phyloP scores from a whole-genome alignment of 352 stramenopile species.

The Thalassiosira allenii region DNA sequence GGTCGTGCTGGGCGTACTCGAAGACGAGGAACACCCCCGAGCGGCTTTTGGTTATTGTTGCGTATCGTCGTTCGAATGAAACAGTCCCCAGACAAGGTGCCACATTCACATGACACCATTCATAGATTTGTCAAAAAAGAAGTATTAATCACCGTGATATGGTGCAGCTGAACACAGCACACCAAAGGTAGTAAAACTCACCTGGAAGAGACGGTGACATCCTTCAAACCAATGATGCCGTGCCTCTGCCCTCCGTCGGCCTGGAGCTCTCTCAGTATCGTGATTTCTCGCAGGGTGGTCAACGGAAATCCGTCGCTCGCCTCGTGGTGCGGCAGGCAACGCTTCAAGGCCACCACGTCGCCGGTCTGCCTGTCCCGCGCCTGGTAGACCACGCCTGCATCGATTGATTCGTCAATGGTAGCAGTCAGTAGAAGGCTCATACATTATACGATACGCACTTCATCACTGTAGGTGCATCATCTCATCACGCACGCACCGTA shows the following conservation, averaged over 20 bases:
- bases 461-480: too few species aligned
- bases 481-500: slow-evolving; percentile 85
- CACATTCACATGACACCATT: too few species aligned
- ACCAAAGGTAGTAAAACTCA: slow-evolving; percentile 15
- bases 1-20: slow-evolving; percentile 90
- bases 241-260: slow-evolving; percentile 42
- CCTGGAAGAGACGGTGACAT: slow-evolving; percentile 73
- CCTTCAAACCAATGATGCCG: slow-evolving; percentile 65
- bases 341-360: slow-evolving; percentile 91
- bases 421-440: too few species aligned
- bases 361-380: slow-evolving; percentile 84
- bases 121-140: too few species aligned
- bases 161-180: too few species aligned
- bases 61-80: too few species aligned
- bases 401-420: too few species aligned
- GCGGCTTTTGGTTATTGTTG: slow-evolving; percentile 8
- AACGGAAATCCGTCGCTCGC: slow-evolving; percentile 88
- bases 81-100: too few species aligned
- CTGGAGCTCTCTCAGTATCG: slow-evolving; percentile 63
- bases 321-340: slow-evolving; percentile 92
- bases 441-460: too few species aligned
- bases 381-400: slow-evolving; percentile 88
- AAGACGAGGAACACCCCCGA: slow-evolving; percentile 90
- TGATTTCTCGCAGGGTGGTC: slow-evolving; percentile 81
- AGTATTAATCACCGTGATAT: too few species aligned